phyloP scores from a whole-genome alignment of 352 stramenopile genomes.

The Pythium guiyangense region DNA sequence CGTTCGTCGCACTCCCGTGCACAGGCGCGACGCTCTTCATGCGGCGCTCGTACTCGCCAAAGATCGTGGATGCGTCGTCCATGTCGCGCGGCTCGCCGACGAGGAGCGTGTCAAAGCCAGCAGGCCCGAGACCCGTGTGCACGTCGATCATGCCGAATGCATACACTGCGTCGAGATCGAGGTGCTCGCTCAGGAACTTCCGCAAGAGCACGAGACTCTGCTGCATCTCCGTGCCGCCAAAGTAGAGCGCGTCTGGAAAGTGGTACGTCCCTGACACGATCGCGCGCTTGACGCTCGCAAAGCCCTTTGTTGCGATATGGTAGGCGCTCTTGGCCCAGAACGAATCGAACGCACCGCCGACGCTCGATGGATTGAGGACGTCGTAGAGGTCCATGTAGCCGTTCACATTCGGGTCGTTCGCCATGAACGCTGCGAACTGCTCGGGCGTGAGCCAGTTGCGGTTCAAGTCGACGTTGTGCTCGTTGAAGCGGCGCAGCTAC shows the following conservation, averaged over 20 bases:
- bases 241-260: slow-evolving; percentile 71
- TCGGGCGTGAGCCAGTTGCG: slow-evolving; percentile 78
- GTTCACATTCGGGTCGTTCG: no score
- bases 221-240: slow-evolving; percentile 74
- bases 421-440: no score
- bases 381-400: no score
- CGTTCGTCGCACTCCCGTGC: slow-evolving; percentile 13
- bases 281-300: no score
- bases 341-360: no score
- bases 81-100: slow-evolving; percentile 16
- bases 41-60: slow-evolving; percentile 12
- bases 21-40: not conserved
- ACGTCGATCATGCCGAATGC: slow-evolving; percentile 88
- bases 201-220: slow-evolving; percentile 56
- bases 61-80: slow-evolving; percentile 10
- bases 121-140: slow-evolving; percentile 89
- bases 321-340: no score
- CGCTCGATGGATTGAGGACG: no score
- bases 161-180: slow-evolving; percentile 31
- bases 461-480: slow-evolving; percentile 94
- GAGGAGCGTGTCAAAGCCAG: slow-evolving; percentile 59
- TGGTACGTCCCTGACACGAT: no score
- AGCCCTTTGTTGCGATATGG: no score
- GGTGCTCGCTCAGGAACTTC: slow-evolving; percentile 48
- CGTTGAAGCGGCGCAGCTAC: slow-evolving; percentile 87